Evolutionary conservation across 495 filamentous ascomycete genomes (phyloP), one percentile per base, ranked within the genome.

Genomic region (Acidomyces sp.): DNA sequence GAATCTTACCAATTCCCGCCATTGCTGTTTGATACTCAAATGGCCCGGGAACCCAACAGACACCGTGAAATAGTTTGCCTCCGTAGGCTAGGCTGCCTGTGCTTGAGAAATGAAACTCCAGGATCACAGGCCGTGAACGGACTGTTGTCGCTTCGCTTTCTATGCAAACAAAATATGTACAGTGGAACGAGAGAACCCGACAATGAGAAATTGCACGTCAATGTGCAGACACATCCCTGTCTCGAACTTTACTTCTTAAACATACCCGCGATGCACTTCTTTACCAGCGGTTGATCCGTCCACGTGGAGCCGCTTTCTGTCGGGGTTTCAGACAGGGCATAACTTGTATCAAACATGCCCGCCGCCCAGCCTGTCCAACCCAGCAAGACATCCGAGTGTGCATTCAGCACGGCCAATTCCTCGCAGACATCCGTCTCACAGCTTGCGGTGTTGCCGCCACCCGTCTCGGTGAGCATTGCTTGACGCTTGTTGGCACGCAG

Each of bases 351-450:
- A 52, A 74, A 74, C 3, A 58, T 51, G 1, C 70, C 71, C 5
- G 71, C 71, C 0, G 62, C 54, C 71, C 71, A 75, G 9, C 63
- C 67, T 15, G 62, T 56, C 39, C 63, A 74, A 3, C 69, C 71
- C 3, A 73, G 46, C 46, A 65, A 74, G 26, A 70, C 67, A 34
- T 70, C 70, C 4, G 62, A 52, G 47, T 74, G 72, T 38, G 51
- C 43, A 50, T 69, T 68, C 45, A 73, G 55, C 43, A 61, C 60
- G 15, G 49, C 41, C 30, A 68, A 65, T 48, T 70, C 61, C 22
- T 59, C 51, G 48, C 66, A 72, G 39, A 70, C 6, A 36, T 58
- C 55, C 2, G 46, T 52, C 42, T 62, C 49, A 48, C 66, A 71
- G 10, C 13, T 32, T 3, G 51, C 53, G 0, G 51, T 61, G 35